Conservation (phyloP, 345 rosid species). For the Tarenaya hassleriana region DNA sequence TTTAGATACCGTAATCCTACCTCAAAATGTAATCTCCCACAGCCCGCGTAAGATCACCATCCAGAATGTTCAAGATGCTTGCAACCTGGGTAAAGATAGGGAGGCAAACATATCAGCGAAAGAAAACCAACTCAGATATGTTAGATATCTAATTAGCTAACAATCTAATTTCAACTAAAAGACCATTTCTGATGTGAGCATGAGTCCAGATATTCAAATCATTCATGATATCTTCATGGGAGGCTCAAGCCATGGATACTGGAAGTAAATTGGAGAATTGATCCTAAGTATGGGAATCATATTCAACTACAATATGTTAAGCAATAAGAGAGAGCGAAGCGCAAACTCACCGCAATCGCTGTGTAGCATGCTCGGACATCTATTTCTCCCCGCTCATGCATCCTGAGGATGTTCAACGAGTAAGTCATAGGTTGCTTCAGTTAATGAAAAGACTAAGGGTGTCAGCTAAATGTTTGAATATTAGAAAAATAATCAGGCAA, state of each 20-base stretch:
- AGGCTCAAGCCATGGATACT: slow-evolving; percentile 6
- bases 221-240: slow-evolving; percentile 5
- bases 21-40: slow-evolving; percentile 89
- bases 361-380: slow-evolving; percentile 96
- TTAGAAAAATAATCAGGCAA: neutral
- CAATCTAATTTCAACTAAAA: slow-evolving; percentile 3
- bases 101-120: slow-evolving; percentile 8
- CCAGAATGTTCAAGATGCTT: slow-evolving; percentile 71
- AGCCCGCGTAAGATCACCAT: slow-evolving; percentile 57
- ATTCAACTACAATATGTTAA: slow-evolving; percentile 6
- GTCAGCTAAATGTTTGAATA: slow-evolving; percentile 1
- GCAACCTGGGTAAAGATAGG: slow-evolving; percentile 52
- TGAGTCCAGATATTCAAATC: slow-evolving; percentile 6
- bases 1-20: slow-evolving; percentile 30
- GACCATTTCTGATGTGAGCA: neutral
- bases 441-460: neutral
- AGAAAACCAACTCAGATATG: slow-evolving; percentile 7
- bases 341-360: slow-evolving; percentile 71
- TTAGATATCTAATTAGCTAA: slow-evolving; percentile 6
- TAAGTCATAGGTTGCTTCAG: slow-evolving; percentile 10
- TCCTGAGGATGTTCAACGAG: slow-evolving; percentile 37
- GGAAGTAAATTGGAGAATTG: slow-evolving; percentile 9
- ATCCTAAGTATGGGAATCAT: slow-evolving; percentile 5
- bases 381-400: slow-evolving; percentile 95
- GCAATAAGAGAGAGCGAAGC: slow-evolving; percentile 1